Conservation (phyloP, 176 grass and related monocot genomes). For the Oryza meyeriana region DNA sequence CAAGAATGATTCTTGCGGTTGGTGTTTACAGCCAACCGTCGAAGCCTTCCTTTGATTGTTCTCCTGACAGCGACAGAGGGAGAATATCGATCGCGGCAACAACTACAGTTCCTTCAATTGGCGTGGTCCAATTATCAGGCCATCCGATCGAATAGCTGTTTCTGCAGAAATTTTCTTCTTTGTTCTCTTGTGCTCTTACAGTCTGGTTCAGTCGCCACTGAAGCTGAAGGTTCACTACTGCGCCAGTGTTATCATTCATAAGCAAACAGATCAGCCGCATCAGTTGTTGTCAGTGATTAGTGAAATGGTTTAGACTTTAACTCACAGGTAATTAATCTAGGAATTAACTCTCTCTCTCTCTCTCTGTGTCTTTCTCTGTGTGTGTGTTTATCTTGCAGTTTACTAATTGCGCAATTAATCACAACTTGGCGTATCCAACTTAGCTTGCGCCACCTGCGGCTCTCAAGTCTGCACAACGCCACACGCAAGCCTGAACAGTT, state of each 20-base stretch:
- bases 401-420: not conserved
- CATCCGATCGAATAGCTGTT: not conserved
- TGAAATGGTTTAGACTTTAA: not conserved
- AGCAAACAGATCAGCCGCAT: not conserved
- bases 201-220: not conserved
- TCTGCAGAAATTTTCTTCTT: not conserved
- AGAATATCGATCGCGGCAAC: not conserved
- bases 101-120: not conserved
- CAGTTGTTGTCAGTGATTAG: not conserved
- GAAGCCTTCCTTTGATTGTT: not conserved
- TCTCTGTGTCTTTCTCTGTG: not conserved
- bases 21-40: slow-evolving; percentile 8
- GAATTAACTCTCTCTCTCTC: not conserved
- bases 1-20: not conserved
- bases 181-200: slow-evolving; percentile 1
- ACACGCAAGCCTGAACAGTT: slow-evolving; percentile 11
- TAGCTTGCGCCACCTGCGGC: not conserved
- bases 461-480: not conserved
- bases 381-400: not conserved
- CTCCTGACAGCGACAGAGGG: slow-evolving; percentile 17
- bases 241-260: not conserved
- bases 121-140: not conserved
- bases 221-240: not conserved
- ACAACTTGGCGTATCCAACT: not conserved
- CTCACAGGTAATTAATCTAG: not conserved